Evolutionary conservation across 1,284 basidiomycete species (phyloP), one percentile per base, ranked within the genome.

Genomic region (Irpex rosettiformis): DNA sequence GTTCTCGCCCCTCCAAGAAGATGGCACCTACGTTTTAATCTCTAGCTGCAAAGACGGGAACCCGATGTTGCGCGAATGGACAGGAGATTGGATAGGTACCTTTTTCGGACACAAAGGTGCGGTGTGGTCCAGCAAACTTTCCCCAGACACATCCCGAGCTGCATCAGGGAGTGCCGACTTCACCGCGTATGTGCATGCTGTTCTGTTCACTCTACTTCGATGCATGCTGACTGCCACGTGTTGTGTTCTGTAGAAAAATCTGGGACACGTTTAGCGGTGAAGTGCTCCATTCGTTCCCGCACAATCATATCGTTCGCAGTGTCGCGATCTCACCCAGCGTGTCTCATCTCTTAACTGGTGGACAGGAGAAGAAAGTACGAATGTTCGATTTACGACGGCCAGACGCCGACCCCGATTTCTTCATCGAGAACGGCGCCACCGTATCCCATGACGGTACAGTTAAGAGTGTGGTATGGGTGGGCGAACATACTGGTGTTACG

Each of bases 51-150:
- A 98, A 76, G 95, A 97, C 79, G 94, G 94, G 30, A 96, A 94
- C 67, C 94, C 95, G 33, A 96, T 96, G 94, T 78, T 97, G 64
- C 85, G 94, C 65, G 93, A 95, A 70, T 96, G 94, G 94, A 93
- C 94, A 54, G 96, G 96, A 27, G 96, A 99, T 74, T 99, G 96
- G 96, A 91, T 98, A 67, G 96, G 96, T 22, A 98, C 96, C 4
- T 99, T 99, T 73, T 80, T 98, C 16, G 96, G 96, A 2, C 96
- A 99, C 79, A 99, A 99, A 74, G 96, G 96, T 61, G 97, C 97
- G 4, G 97, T 99, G 4, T 99, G 97, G 96, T 89, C 90, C 60
- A 92, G 93, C 55, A 97, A 98, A 74, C 85, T 99, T 59, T 94
- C 91, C n/a, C 77, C 82, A 18, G 93, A 95, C 73, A 84, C 89